These are phyloP conservation scores for Hypomontagnella monticulosa DNA, from an alignment of 495 filamentous ascomycete genomes.

Conservation along the genomic window DNA sequence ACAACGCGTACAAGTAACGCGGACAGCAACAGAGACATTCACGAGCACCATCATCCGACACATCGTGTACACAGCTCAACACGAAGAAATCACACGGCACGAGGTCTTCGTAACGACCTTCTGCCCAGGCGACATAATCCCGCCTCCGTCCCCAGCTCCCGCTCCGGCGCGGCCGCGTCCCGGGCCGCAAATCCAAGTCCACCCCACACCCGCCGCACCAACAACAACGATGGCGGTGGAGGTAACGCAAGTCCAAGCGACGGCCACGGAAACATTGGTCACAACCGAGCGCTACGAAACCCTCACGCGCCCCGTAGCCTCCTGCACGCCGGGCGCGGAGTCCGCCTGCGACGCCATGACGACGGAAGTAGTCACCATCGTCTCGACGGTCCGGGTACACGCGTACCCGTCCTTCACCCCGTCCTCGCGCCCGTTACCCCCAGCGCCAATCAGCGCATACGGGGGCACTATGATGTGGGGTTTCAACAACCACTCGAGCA, in stretches of 20 bases:
- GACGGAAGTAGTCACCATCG: slow-evolving; percentile 24
- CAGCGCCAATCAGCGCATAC: not conserved
- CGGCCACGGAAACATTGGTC: not conserved
- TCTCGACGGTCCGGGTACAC: slow-evolving; percentile 20
- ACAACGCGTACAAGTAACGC: slow-evolving; percentile 1
- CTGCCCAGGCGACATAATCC: slow-evolving; percentile 22
- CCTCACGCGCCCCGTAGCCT: not conserved
- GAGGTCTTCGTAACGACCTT: slow-evolving; percentile 35
- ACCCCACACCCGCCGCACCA: not conserved
- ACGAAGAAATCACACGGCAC: slow-evolving; percentile 15
- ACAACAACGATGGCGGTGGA: not conserved
- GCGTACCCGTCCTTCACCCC: not conserved
- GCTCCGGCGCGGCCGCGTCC: not conserved
- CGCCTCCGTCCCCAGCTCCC: not conserved
- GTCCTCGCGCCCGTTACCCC: not conserved
- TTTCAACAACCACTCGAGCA: slow-evolving; percentile 15
- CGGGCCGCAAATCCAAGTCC: not conserved
- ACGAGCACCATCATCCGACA: slow-evolving; percentile 31
- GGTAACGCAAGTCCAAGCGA: not conserved
- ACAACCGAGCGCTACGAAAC: slow-evolving; percentile 20
- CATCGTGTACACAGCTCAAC: slow-evolving; percentile 22
- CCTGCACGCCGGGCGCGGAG: slow-evolving; percentile 3
- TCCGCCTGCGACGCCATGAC: slow-evolving; percentile 31
- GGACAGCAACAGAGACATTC: slow-evolving; percentile 25
- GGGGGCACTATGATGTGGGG: slow-evolving; percentile 18